Base-by-base conservation (phyloP, 192 early-diverging fungal genomes). In the Gamsiella multidivaricata region DNA sequence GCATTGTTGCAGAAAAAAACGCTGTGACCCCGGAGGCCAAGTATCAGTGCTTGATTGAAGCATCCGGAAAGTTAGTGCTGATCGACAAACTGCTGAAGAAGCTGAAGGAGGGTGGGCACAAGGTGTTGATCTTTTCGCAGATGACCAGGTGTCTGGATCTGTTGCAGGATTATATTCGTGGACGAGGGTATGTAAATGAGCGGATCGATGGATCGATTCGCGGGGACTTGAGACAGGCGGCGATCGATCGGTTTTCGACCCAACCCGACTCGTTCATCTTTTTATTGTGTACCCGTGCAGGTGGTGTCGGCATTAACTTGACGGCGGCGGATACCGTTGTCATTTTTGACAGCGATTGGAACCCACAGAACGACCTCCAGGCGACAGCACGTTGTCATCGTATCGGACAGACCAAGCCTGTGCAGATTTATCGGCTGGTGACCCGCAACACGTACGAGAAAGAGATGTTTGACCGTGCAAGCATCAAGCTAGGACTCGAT, bases 311-410 rank as follows among this genome's bases (percentile, higher is more conserved):
- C 17, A 94, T 95, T 82, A 95, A 95, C 64, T 81, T 95, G 54
- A 94, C 93, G 0, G 93, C 91, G 22, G 94, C 94, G 12, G 94
- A 95, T 70, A 95, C 94, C 2, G 88, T 88, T 42, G 92, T 95
- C 70, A 95, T 95, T 47, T 95, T 93, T 82, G 94, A 95, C 50
- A 86, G 84, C 56, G 94, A 95, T 52, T 95, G 93, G 94, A 96
- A 96, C 67, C 94, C 94, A 41, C 92, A 94, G 73, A 94, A 95
- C 72, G 94, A 96, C 69, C 68, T 96, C 46, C 94, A 96, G 79
- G 94, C 94, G 2, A 92, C 92, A 64, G 87, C 87, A 18, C 88
- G 94, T 31, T 89, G 88, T 57, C 93, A 96, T 80, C 88, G 94
- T 66, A 96, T 96, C 74, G 94, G 94, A 15, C 94, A 96, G 70